Evolutionary conservation across 2,329 filamentous ascomycete genomes (phyloP), one percentile per base, ranked within the genome.

Genomic region (Pseudogymnoascus sp.): DNA sequence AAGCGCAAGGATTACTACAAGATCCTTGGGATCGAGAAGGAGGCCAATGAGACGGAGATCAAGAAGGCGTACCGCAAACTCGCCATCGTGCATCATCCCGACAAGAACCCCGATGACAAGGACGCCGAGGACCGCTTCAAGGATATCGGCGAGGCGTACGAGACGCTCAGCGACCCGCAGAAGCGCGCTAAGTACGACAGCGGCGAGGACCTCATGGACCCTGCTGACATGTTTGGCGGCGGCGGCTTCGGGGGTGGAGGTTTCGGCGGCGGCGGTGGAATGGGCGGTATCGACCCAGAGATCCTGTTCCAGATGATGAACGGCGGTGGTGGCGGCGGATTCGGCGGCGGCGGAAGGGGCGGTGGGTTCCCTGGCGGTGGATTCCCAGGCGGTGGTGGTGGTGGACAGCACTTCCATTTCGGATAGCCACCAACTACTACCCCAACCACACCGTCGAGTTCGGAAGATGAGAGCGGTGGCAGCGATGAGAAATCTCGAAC

Each of bases 1-100:
- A 89, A 93, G 78, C 84, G 95, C 66, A 99, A 99, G 78, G 95
- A 99, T 73, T 97, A 96, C 79, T 99, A 99, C 82, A 97, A 97
- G 84, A 96, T 97, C 68, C 85, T 99, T 62, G 90, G 88, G 5
- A 79, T 99, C 7, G 81, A 89, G 64, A 97, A 97, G 81, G 89
- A 93, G 66, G 92, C 92, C 38, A 84, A 84, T 42, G 91, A 96
- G 21, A 82, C 82, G 63, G 86, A 95, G 62, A 95, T 99, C 80
- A 99, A 97, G 83, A 93, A 93, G 79, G 95, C 93, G 1, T 99
- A 99, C 80, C 87, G 93, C 68, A 96, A 95, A 77, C 83, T 96
- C 73, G 95, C 95, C 63, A 93, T 99, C 69, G 82, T 93, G 68
- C 90, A 96, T 74, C 95, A 99, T 76, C 95, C 95, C 2, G 95